A percentile compares a stretch with the other conserved stretches of the same genome.
Evolutionary conservation across 768 basidiomycete species (phyloP).

Genomic region (Mycena galopus): DNA sequence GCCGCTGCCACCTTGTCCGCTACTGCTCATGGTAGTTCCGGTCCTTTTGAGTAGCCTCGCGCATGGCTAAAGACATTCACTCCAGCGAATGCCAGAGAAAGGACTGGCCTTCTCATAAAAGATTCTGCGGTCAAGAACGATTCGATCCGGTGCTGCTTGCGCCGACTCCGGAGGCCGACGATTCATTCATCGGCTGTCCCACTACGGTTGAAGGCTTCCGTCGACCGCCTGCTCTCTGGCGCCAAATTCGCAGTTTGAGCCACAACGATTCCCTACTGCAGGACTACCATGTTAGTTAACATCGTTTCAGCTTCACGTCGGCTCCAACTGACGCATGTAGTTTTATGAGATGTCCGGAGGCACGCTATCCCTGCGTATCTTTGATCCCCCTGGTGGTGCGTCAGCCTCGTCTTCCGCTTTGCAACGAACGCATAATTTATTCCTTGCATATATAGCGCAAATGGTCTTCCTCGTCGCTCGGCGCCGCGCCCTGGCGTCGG

Average conservation of each 20-base stretch:
- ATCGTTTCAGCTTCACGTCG: too few species aligned
- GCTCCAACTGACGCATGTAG: too few species aligned
- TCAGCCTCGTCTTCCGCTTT: background rate
- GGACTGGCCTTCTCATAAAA: background rate
- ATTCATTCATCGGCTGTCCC: background rate
- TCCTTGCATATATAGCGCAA: background rate
- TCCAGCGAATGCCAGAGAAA: background rate
- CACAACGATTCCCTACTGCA: background rate
- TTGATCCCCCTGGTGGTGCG: background rate
- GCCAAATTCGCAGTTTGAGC: background rate
- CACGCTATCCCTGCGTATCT: background rate
- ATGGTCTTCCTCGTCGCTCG: conserved; percentile 1
- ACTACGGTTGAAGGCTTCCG: background rate
- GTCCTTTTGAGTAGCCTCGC: background rate
- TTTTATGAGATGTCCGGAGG: too few species aligned
- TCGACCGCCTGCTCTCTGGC: background rate
- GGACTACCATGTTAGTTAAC: background rate
- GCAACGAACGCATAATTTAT: background rate
- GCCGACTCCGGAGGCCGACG: background rate
- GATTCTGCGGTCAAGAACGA: background rate
- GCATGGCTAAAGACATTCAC: background rate
- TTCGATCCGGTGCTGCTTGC: background rate
- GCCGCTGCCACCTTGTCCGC: background rate
- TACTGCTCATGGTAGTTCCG: background rate
- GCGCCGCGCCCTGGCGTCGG: background rate